phyloP scores from a whole-genome alignment of 164 flowering plant species.

The Nymphaea colorata region DNA sequence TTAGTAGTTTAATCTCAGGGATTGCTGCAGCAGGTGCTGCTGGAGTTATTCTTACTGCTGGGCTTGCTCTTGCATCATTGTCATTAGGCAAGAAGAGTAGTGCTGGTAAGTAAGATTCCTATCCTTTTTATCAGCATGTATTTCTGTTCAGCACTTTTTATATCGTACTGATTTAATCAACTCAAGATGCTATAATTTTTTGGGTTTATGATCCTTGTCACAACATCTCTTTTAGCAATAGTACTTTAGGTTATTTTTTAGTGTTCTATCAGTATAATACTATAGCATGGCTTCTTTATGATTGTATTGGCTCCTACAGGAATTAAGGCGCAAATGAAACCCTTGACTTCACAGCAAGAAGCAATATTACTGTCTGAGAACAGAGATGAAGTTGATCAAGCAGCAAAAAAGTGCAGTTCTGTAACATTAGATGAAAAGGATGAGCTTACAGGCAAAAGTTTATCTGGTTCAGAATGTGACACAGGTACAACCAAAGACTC shows the following conservation, averaged over 20 bases:
- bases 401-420: constrained; percentile 7
- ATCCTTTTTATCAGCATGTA: not conserved
- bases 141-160: too few species aligned
- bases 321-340: constrained; percentile 39
- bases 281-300: not conserved
- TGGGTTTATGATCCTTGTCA: too few species aligned
- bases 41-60: constrained; percentile 57
- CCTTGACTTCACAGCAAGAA: constrained; percentile 48
- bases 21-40: constrained; percentile 57
- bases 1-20: constrained; percentile 64
- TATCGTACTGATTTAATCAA: too few species aligned
- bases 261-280: not conserved
- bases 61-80: constrained; percentile 54
- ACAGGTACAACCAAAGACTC: constrained; percentile 36
- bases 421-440: constrained; percentile 11
- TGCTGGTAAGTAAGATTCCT: constrained; percentile 36
- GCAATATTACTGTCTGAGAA: constrained; percentile 22
- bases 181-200: too few species aligned
- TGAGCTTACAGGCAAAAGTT: not conserved
- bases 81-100: constrained; percentile 39
- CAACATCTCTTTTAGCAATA: too few species aligned
- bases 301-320: constrained; percentile 20
- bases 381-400: constrained; percentile 18
- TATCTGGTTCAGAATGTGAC: constrained; percentile 13
- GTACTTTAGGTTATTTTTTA: not conserved